Base-by-base conservation (phyloP, 2,329 filamentous ascomycete genomes). In the Hypoxylon sp. region DNA sequence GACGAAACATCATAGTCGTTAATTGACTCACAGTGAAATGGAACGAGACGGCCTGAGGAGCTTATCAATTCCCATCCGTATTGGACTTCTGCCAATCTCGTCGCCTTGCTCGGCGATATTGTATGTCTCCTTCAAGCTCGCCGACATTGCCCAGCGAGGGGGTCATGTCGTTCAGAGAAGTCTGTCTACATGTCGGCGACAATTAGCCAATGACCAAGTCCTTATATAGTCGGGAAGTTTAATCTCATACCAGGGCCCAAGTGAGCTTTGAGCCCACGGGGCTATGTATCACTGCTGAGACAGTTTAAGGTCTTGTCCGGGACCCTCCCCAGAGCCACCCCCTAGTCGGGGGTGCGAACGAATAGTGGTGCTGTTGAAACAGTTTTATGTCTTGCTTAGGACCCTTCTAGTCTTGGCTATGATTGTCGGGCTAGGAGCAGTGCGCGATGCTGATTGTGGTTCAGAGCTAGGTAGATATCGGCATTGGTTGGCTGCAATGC, bases 271-370 rank as follows among this genome's bases (percentile, higher is more conserved):
- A 27, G 25, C 25, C 5, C 25, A 5, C 25, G 3, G 5, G 25
- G 25, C 5, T 20, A 20, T 20, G 20, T 20, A 20, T 20, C 20
- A 20, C 20, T 27, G 25, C 25, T 27, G 37, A 40, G n/a, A 17
- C 37, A 40, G 37, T 40, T 40, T 40, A 40, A 40, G 37, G 37
- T 40, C 37, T 40, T 40, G 14, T 17, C n/a, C 37, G n/a, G 37
- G 37, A 40, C 37, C 37, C 37, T n/a, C 14, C 14, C n/a, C 11
- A 37, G 33, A 1, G 25, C 25, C 5, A 27, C 25, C 25, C 3
- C 25, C 25, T 27, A 27, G 25, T 27, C 25, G 25, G 25, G 3
- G 25, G 25, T 27, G 25, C 25, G 5, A 27, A 27, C 5, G 25
- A 27, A 27, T 37, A 11, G 14, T 5, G 35, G n/a, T 37, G 13